These are phyloP conservation scores for Paecilomyces dactylethromorphus DNA, from an alignment of 2,329 filamentous ascomycete genomes.

Conservation along the genomic window DNA sequence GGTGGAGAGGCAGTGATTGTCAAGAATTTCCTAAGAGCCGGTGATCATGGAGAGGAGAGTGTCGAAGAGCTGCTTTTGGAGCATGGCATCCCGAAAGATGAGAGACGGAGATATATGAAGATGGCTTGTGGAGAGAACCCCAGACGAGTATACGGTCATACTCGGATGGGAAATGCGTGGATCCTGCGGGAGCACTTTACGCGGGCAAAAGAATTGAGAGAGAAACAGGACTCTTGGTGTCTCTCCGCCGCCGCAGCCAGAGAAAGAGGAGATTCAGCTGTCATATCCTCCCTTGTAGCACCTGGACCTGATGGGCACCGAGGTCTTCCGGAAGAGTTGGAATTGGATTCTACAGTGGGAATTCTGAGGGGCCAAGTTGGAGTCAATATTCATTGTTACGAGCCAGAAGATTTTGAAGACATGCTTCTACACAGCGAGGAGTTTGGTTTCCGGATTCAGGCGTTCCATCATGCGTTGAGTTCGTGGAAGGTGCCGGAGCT, in stretches of 20 bases:
- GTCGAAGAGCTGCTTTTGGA: slow-evolving; percentile 59
- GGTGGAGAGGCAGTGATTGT: slow-evolving; percentile 64
- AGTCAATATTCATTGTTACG: slow-evolving; percentile 68
- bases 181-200: slow-evolving; percentile 63
- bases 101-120: slow-evolving; percentile 65
- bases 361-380: slow-evolving; percentile 61
- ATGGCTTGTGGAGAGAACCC: slow-evolving; percentile 71
- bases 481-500: slow-evolving; percentile 61
- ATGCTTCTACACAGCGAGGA: slow-evolving; percentile 66
- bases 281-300: slow-evolving; percentile 3
- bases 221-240: slow-evolving; percentile 64
- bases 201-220: slow-evolving; percentile 51
- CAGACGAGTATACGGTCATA: slow-evolving; percentile 56
- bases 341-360: slow-evolving; percentile 58
- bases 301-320: slow-evolving; percentile 32
- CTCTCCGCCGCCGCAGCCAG: slow-evolving; percentile 40
- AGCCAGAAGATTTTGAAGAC: slow-evolving; percentile 60
- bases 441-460: slow-evolving; percentile 60
- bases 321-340: slow-evolving; percentile 57
- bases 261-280: slow-evolving; percentile 4
- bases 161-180: slow-evolving; percentile 62
- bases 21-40: slow-evolving; percentile 58
- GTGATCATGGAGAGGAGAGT: slow-evolving; percentile 56
- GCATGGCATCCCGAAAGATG: slow-evolving; percentile 47
- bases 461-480: slow-evolving; percentile 65